Base-by-base conservation (phyloP, 495 filamentous ascomycete genomes). In the Penicillium ucsense region DNA sequence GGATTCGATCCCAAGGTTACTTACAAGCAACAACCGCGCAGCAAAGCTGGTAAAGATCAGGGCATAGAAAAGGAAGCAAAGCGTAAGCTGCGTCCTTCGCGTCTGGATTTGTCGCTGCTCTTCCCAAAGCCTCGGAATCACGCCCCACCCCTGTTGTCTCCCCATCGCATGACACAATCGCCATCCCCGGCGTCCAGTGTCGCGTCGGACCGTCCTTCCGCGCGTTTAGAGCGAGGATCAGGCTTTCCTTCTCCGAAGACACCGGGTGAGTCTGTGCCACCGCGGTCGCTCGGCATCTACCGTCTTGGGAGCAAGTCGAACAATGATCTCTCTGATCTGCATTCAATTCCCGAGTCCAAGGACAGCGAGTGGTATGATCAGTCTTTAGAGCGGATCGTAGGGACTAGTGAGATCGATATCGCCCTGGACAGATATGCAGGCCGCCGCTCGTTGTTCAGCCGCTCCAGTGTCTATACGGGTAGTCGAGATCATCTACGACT, bases 61-160 rank as follows among this genome's bases (percentile, higher is more conserved):
- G 41, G 34, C 7, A 43, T 20, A 12, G 41, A 43, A 12, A 67
- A 65, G 40, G 68, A 70, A 27, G 62, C 66, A 11, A 70, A 70
- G 44, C 61, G 67, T 35, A 72, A 68, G 50, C 53, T 64, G 38
- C 67, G 70, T 9, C 68, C 71, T 31, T 61, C 64, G 7, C 51
- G 63, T 32, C 65, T 75, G 43, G 71, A 75, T 38, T 60, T 75
- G 9, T 75, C 71, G 12, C 48, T 70, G 3, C 53, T 75, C 12
- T 75, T 75, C 50, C 71, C 71, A 8, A 75, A 72, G 48, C 71
- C 71, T 1, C 60, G 62, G 31, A 49, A 64, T 28, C 51, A 41
- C 12, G 38, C 52, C 10, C 47, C 62, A 8, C 67, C 63, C 35
- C 60, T 73, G 27, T 51, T 75, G 10, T 75, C 71, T 4, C 71